phyloP scores from a whole-genome alignment of 1,284 basidiomycete genomes.

The Papiliotrema fonsecae region DNA sequence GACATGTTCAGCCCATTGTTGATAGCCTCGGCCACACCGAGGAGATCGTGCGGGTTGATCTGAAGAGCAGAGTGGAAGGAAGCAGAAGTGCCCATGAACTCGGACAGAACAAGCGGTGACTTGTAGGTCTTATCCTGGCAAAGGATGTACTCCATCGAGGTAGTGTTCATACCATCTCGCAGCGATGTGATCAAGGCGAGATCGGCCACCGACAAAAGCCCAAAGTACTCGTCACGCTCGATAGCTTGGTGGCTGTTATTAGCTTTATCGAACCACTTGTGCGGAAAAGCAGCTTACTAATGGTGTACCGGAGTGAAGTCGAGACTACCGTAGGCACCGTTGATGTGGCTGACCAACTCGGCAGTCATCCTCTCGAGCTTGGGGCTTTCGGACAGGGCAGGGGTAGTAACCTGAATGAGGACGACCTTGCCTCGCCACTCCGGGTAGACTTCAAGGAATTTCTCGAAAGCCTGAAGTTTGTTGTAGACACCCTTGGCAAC shows the following conservation, averaged over 20 bases:
- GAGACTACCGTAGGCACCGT: conserved; percentile 89
- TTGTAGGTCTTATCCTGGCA: conserved; percentile 75
- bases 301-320: conserved; percentile 99
- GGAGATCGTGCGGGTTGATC: conserved; percentile 50
- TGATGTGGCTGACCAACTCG: conserved; percentile 94
- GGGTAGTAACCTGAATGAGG: conserved; percentile 79
- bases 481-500: conserved; percentile 96
- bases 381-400: conserved; percentile 87
- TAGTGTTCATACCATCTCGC: conserved; percentile 98
- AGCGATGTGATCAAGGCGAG: conserved; percentile 93
- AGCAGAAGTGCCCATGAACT: conserved; percentile 86
- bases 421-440: conserved; percentile 87
- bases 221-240: conserved; percentile 97
- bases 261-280: not conserved
- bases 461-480: conserved; percentile 95
- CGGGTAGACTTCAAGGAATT: conserved; percentile 87
- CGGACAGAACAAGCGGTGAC: conserved; percentile 82
- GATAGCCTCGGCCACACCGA: conserved; percentile 93
- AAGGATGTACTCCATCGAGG: conserved; percentile 95
- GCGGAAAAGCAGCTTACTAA: conserved; percentile 58
- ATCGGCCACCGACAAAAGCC: conserved; percentile 89
- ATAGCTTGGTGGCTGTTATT: conserved; percentile 81
- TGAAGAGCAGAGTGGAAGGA: conserved; percentile 46
- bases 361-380: conserved; percentile 91
- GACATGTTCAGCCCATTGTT: conserved; percentile 81